Percentiles rank a stretch among this genome's conserved stretches.
Evolutionary conservation across 1,284 basidiomycete species (phyloP).

Genomic region (Ganoderma sp.): DNA sequence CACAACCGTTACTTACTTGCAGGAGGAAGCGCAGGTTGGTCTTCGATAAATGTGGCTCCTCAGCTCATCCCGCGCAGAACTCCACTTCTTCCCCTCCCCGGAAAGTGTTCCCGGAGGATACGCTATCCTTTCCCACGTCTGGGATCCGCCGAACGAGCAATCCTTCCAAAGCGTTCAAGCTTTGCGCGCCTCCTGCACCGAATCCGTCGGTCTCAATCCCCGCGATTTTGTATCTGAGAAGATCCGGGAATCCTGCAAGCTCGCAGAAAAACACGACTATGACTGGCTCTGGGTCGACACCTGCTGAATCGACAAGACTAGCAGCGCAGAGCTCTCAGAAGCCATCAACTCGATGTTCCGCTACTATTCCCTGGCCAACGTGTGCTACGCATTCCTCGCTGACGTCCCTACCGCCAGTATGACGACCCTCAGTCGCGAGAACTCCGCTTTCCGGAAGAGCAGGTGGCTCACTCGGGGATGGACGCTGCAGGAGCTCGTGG

Average conservation of each 20-base stretch:
- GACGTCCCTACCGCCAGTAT: neutral
- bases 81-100: neutral
- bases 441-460: neutral
- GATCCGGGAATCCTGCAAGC: neutral
- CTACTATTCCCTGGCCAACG: neutral
- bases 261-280: neutral
- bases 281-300: neutral
- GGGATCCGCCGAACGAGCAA: neutral
- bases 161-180: neutral
- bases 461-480: neutral
- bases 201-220: neutral
- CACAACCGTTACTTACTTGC: no score
- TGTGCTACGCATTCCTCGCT: neutral
- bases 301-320: constrained; percentile 3
- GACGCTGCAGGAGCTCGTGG: neutral
- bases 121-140: constrained; percentile 2
- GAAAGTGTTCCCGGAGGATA: neutral
- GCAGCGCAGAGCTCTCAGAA: neutral
- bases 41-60: neutral
- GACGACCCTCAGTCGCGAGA: neutral
- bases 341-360: neutral
- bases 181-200: neutral
- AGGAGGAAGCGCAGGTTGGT: neutral
- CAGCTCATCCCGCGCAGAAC: neutral
- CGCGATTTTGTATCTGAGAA: neutral